phyloP scores from a whole-genome alignment of 2,329 filamentous ascomycete species.

The Diplocarpon rosae region DNA sequence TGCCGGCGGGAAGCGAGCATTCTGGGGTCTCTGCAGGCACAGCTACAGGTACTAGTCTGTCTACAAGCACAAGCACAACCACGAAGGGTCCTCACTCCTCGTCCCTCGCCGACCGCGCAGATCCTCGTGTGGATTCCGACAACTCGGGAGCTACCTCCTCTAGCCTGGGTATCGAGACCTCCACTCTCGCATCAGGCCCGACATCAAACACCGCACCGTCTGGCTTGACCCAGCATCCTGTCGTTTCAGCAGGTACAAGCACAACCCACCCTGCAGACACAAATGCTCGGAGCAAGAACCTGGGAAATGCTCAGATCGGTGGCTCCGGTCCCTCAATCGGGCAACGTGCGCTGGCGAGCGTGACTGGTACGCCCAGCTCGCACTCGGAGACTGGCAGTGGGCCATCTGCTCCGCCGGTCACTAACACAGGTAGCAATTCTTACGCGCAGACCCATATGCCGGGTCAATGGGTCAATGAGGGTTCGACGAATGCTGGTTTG shows the following conservation, averaged over 20 bases:
- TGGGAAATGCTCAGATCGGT: slow-evolving; percentile 1
- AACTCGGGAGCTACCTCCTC: slow-evolving; percentile 14
- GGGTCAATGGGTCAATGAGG: slow-evolving; percentile 3
- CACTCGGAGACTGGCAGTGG: neutral
- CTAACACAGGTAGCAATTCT: neutral
- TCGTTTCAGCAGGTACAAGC: neutral
- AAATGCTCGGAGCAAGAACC: neutral
- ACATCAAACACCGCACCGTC: neutral
- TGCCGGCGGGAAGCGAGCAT: neutral
- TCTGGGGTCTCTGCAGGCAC: neutral
- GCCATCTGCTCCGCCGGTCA: neutral
- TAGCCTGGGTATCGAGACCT: too few species aligned
- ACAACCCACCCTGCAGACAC: neutral
- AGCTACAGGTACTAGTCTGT: neutral
- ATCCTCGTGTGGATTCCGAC: slow-evolving; percentile 40
- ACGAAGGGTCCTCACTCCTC: slow-evolving; percentile 5
- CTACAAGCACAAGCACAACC: neutral
- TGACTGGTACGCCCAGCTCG: neutral
- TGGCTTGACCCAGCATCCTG: neutral
- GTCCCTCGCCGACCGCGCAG: slow-evolving; percentile 33
- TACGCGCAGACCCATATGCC: neutral
- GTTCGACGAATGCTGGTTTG: slow-evolving; percentile 8
- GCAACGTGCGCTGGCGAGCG: neutral
- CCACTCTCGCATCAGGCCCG: too few species aligned
- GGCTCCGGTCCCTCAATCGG: neutral